Base-by-base conservation (phyloP, 2,329 filamentous ascomycete species). In the Microascus cirrosus region DNA sequence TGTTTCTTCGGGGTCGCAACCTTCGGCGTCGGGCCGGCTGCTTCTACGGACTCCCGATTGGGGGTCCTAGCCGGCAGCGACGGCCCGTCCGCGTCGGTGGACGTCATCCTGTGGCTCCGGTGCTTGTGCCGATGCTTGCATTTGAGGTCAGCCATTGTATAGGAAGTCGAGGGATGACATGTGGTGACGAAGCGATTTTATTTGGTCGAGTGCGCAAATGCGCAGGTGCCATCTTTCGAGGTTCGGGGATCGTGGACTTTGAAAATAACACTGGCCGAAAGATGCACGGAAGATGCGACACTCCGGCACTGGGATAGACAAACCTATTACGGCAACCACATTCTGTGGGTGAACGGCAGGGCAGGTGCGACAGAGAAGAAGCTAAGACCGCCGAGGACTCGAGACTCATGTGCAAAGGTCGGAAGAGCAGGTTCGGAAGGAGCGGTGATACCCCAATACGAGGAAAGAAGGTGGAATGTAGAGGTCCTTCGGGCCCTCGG, bases 101-200 rank as follows among this genome's bases (percentile, higher is more conserved):
- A 52, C 48, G 55, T 32, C 55, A 57, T 57, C 3, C 7, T 57
- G 25, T 57, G 48, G 25, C 5, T 8, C 15, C 48, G 32, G 34
- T 48, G 55, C 20, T 50, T 50, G 45, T 50, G 45, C 59, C 57
- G 54, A 57, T 59, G 22, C 57, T 60, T 11, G 50, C 54, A 42
- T 55, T 51, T 35, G 54, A 53, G 24, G 59, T 60, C 45, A 50
- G 45, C 22, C 45, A 50, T 50, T 22, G 12, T 50, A 20, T 24
- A 2, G n/a, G n/a, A 6, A 20, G 20, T 13, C 11, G 20, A 20
- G 22, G 42, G 52, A 11, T 36, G 28, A 48, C 57, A 57, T 56
- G 57, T 57, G 53, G 57, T 54, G 36, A 48, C 39, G 51, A 54
- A 57, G n/a, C 42, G 59, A 34, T 35, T 28, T 60, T 52, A 55